Evolutionary conservation across 139 green algal species (phyloP).

Genomic region (Mesostigma viride): DNA sequence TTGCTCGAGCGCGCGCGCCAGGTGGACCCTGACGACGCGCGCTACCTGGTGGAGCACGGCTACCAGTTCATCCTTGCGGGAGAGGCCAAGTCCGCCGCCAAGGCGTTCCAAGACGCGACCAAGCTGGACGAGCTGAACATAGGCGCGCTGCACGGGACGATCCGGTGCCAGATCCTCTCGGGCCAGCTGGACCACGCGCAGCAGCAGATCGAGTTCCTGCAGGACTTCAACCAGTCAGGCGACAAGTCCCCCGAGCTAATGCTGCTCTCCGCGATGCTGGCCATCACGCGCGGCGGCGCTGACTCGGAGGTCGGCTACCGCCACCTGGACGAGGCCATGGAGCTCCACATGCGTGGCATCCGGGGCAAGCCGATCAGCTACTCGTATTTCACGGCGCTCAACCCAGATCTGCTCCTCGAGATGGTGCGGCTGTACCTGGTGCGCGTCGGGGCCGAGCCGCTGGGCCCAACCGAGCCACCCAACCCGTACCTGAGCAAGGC

Average conservation of each 20-base stretch:
- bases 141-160: slow-evolving; percentile 36
- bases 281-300: background rate
- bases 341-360: slow-evolving; percentile 28
- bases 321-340: slow-evolving; percentile 44
- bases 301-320: no score
- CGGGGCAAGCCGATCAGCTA: slow-evolving; percentile 20
- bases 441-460: slow-evolving; percentile 35
- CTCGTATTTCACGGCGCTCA: slow-evolving; percentile 34
- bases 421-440: slow-evolving; percentile 44
- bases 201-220: slow-evolving; percentile 43
- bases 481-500: slow-evolving; percentile 42
- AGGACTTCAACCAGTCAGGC: slow-evolving; percentile 11
- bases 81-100: slow-evolving; percentile 19
- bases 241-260: slow-evolving; percentile 2
- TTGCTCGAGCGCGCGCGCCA: slow-evolving; percentile 17
- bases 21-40: slow-evolving; percentile 9
- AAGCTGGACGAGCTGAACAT: slow-evolving; percentile 51
- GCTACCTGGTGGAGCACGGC: slow-evolving; percentile 11
- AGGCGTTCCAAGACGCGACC: slow-evolving; percentile 37
- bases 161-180: slow-evolving; percentile 38
- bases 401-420: slow-evolving; percentile 39
- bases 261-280: slow-evolving; percentile 17
- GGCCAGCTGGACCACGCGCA: slow-evolving; percentile 45
- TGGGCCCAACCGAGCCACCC: slow-evolving; percentile 35
- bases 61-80: slow-evolving; percentile 3